phyloP scores from a whole-genome alignment of 495 filamentous ascomycete genomes.

The Schizothecium vesticola region DNA sequence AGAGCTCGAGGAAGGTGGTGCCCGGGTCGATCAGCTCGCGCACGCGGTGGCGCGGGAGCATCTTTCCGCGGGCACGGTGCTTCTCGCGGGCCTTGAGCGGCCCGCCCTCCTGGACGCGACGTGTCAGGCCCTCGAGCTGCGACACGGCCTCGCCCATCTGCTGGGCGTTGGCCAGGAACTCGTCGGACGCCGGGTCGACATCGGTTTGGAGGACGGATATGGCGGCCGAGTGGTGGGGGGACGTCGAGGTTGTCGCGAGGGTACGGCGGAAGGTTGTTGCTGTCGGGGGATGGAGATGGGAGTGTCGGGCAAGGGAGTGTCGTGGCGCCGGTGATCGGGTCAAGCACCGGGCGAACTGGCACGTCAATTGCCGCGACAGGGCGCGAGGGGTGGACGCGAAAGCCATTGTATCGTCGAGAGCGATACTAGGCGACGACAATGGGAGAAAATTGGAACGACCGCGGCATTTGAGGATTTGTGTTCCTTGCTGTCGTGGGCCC shows the following conservation, averaged over 20 bases:
- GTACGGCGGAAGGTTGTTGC: slow-evolving; percentile 23
- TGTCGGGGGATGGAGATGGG: slow-evolving; percentile 9
- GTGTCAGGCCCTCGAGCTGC: slow-evolving; percentile 62
- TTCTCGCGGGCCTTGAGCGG: slow-evolving; percentile 81
- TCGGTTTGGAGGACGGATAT: slow-evolving; percentile 72
- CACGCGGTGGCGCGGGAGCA: slow-evolving; percentile 88
- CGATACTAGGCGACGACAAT: background rate
- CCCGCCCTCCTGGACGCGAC: slow-evolving; percentile 67
- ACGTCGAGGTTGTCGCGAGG: slow-evolving; percentile 58
- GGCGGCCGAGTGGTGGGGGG: slow-evolving; percentile 62
- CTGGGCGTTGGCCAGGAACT: slow-evolving; percentile 75
- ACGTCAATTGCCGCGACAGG: slow-evolving; percentile 39
- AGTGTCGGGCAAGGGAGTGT: slow-evolving; percentile 1
- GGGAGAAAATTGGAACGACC: background rate
- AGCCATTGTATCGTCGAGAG: slow-evolving; percentile 27
- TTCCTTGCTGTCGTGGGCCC: background rate
- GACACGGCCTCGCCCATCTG: slow-evolving; percentile 70
- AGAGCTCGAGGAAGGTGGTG: slow-evolving; percentile 87
- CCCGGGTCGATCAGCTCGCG: slow-evolving; percentile 84
- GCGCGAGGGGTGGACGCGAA: slow-evolving; percentile 32
- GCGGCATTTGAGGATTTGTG: slow-evolving; percentile 1
- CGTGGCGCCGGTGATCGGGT: background rate
- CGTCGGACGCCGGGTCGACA: slow-evolving; percentile 69
- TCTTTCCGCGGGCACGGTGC: slow-evolving; percentile 82
- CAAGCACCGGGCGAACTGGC: slow-evolving; percentile 24